These are phyloP conservation scores for Parietaria judaica DNA, from an alignment of 306 rosid genomes.

Conservation along the genomic window DNA sequence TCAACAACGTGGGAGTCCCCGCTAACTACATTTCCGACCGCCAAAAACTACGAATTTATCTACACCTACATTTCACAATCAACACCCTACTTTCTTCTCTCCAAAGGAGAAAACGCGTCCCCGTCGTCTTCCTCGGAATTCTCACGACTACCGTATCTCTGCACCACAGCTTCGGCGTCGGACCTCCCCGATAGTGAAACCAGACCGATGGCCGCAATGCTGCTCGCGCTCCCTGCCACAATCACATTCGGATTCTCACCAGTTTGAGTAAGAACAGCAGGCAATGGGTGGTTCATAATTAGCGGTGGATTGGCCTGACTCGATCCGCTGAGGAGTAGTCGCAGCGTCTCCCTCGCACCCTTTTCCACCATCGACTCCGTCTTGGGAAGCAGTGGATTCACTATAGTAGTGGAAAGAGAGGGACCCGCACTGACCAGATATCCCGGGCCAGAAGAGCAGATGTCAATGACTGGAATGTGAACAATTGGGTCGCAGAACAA, in stretches of 20 bases:
- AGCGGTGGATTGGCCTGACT: constrained; percentile 52
- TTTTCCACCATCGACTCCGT: constrained; percentile 67
- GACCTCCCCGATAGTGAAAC: constrained; percentile 64
- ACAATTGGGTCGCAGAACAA: constrained; percentile 90
- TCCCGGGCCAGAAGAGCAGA: constrained; percentile 92
- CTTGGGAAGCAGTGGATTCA: constrained; percentile 60
- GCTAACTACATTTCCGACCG: constrained; percentile 32
- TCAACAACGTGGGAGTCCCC: constrained; percentile 6
- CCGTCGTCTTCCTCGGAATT: constrained; percentile 26
- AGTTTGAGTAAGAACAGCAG: constrained; percentile 54
- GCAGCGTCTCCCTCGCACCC: constrained; percentile 88
- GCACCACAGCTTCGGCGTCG: constrained; percentile 17
- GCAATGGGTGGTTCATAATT: constrained; percentile 53
- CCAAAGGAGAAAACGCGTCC: constrained; percentile 26
- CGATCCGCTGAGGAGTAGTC: constrained; percentile 73
- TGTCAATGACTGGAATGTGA: constrained; percentile 79
- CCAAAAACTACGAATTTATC: constrained; percentile 22
- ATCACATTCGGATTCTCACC: constrained; percentile 43
- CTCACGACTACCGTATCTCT: constrained; percentile 22
- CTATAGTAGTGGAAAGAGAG: constrained; percentile 55
- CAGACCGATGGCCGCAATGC: constrained; percentile 80
- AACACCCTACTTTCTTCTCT: constrained; percentile 18
- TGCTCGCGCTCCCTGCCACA: constrained; percentile 74
- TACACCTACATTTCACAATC: constrained; percentile 19
- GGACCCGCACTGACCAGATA: constrained; percentile 92